phyloP scores from a whole-genome alignment of 345 rosid species.

The Rhodamnia rubescens region DNA sequence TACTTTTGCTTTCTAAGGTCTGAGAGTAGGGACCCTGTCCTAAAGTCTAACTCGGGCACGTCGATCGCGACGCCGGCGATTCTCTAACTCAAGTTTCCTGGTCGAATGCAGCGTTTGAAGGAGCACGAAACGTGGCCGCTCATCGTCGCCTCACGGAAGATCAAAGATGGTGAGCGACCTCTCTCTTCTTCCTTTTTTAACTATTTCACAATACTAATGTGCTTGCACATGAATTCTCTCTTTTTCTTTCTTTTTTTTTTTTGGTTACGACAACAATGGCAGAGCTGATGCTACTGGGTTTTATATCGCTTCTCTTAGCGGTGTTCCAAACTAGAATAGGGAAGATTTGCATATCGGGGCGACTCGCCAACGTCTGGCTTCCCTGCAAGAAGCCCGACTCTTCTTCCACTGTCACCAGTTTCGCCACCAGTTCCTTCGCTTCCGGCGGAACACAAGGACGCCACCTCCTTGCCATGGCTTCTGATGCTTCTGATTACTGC shows the following conservation, averaged over 20 bases:
- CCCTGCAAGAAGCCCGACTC: constrained; percentile 33
- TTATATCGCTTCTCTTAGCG: constrained; percentile 64
- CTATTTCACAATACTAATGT: background rate
- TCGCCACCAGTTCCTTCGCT: too few relatives aligned
- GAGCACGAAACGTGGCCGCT: constrained; percentile 42
- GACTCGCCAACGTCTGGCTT: constrained; percentile 24
- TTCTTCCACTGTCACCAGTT: background rate
- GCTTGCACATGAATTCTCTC: background rate
- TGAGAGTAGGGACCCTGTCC: too few relatives aligned
- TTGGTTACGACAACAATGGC: background rate
- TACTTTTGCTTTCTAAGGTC: background rate
- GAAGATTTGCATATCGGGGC: constrained; percentile 39
- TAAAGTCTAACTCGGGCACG: background rate
- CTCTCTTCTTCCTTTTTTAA: too few relatives aligned
- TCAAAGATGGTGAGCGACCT: constrained; percentile 55
- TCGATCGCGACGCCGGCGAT: background rate
- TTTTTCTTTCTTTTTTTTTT: too few relatives aligned
- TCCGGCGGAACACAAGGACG: constrained; percentile 2
- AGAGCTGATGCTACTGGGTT: constrained; percentile 83
- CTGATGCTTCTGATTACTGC: constrained; percentile 10
- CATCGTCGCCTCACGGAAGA: constrained; percentile 49
- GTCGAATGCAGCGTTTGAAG: constrained; percentile 34
- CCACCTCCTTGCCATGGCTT: constrained; percentile 46
- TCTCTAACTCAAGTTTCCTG: background rate
- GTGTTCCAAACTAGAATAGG: constrained; percentile 35